These are phyloP conservation scores for Coemansia sp. DNA, from an alignment of 192 early-diverging fungal genomes.

Conservation along the genomic window DNA sequence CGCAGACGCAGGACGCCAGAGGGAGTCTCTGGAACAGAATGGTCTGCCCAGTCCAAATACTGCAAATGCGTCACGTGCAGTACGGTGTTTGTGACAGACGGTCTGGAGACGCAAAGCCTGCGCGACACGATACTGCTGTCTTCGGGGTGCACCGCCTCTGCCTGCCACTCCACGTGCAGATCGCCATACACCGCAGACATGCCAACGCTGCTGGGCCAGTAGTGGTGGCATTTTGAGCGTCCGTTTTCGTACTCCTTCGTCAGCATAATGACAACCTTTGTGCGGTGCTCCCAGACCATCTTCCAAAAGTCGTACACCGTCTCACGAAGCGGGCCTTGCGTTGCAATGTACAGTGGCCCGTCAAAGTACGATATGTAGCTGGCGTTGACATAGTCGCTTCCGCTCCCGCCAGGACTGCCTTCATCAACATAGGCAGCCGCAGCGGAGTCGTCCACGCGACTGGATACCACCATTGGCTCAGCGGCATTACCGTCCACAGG, in stretches of 20 bases:
- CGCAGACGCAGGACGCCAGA: conserved; percentile 63
- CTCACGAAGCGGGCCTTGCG: conserved; percentile 82
- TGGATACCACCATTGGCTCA: background rate
- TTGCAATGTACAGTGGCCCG: conserved; percentile 74
- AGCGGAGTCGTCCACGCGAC: background rate
- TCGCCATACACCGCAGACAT: conserved; percentile 54
- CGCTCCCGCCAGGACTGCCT: background rate
- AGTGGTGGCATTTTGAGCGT: conserved; percentile 77
- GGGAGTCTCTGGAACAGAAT: conserved; percentile 66
- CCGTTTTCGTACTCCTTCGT: conserved; percentile 78
- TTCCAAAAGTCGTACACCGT: conserved; percentile 88
- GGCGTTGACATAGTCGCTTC: conserved; percentile 84
- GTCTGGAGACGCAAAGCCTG: conserved; percentile 53
- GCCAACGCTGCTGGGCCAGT: conserved; percentile 73
- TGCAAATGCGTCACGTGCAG: conserved; percentile 70
- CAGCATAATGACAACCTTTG: conserved; percentile 84
- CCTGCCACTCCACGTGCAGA: conserved; percentile 61
- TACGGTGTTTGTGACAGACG: conserved; percentile 18
- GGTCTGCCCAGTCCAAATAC: conserved; percentile 85
- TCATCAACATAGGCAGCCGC: conserved; percentile 5
- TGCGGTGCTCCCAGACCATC: conserved; percentile 82
- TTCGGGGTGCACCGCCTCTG: conserved; percentile 47
- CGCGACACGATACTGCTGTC: conserved; percentile 64
- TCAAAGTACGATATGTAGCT: conserved; percentile 63
- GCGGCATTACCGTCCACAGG: conserved; percentile 13